These are phyloP conservation scores for Spathaspora girioi DNA, from an alignment of 805 yeast genomes.

Conservation along the genomic window DNA sequence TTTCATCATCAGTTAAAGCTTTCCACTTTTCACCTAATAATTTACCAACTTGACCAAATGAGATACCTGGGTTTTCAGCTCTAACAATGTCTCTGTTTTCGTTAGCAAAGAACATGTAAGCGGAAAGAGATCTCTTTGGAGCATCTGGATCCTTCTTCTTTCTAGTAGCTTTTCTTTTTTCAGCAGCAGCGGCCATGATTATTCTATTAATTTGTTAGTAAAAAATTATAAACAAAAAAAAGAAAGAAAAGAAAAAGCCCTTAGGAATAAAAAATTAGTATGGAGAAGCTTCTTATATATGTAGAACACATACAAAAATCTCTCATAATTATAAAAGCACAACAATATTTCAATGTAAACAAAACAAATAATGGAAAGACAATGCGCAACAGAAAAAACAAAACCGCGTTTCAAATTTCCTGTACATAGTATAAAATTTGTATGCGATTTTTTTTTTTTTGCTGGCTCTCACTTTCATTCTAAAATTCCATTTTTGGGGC, in stretches of 20 bases:
- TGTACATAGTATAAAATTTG: background rate
- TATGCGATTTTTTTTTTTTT: background rate
- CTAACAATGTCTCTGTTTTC: conserved; percentile 95
- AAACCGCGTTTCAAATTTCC: background rate
- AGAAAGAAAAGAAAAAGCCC: background rate
- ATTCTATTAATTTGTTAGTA: conserved; percentile 1
- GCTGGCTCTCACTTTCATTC: no score
- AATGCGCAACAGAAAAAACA: background rate
- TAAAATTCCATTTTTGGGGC: background rate
- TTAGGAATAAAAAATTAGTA: background rate
- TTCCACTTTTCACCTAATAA: conserved; percentile 96
- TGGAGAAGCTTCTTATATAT: background rate
- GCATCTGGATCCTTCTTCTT: conserved; percentile 87
- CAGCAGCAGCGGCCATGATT: conserved; percentile 19
- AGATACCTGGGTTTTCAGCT: conserved; percentile 93
- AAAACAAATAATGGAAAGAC: background rate
- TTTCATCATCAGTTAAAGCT: conserved; percentile 77
- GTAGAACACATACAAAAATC: background rate
- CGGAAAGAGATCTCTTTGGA: conserved; percentile 97
- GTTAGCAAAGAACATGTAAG: conserved; percentile 98
- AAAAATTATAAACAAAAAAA: background rate
- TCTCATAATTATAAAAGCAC: background rate
- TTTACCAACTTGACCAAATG: conserved; percentile 95
- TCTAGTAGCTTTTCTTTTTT: conserved; percentile 43
- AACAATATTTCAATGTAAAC: background rate